Percentiles rank a stretch among this genome's conserved stretches.
phyloP scores from a whole-genome alignment of 441 rosid species.

The Gossypium lobatum region DNA sequence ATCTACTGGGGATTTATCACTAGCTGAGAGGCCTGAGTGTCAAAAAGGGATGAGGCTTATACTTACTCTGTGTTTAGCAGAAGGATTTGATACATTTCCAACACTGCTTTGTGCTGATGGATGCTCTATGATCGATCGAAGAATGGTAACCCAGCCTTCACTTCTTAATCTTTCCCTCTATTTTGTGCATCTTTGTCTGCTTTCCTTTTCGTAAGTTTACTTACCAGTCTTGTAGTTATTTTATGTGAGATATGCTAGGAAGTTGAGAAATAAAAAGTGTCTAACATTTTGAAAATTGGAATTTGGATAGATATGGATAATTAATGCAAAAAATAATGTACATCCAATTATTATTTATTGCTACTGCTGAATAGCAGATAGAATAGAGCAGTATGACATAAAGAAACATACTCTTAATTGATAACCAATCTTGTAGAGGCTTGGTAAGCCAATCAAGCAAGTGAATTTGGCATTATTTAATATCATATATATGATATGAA shows the following conservation, averaged over 20 bases:
- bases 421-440: too few species aligned
- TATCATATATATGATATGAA: too few species aligned
- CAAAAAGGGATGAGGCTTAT: slow-evolving; percentile 88
- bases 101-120: slow-evolving; percentile 94
- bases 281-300: background rate
- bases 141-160: slow-evolving; percentile 55
- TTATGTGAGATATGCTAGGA: background rate
- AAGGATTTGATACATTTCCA: slow-evolving; percentile 92
- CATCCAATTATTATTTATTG: background rate
- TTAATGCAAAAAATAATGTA: background rate
- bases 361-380: too few species aligned
- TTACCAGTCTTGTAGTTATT: background rate
- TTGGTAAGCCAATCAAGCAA: too few species aligned
- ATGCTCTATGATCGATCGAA: slow-evolving; percentile 89
- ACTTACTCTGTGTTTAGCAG: slow-evolving; percentile 68
- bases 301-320: too few species aligned
- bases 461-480: too few species aligned
- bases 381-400: too few species aligned
- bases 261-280: background rate
- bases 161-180: background rate
- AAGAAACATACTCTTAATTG: too few species aligned
- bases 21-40: slow-evolving; percentile 81
- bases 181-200: background rate
- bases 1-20: slow-evolving; percentile 80
- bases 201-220: background rate